Base-by-base conservation (phyloP, 2,329 filamentous ascomycete genomes). In the Corynespora cassiicola region DNA sequence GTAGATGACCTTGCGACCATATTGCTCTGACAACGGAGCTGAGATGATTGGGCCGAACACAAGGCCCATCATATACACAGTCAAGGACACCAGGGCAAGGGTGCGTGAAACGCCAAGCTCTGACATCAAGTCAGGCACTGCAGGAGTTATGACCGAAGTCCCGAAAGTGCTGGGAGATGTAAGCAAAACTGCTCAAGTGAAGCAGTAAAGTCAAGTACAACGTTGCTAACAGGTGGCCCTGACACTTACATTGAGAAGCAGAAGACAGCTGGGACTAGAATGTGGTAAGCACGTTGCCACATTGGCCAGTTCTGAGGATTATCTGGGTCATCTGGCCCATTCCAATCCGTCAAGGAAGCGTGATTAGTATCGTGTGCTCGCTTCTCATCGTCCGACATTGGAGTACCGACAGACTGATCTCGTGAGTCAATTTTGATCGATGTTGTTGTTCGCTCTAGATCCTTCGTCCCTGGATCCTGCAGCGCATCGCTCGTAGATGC, bases 41-140 rank as follows among this genome's bases (percentile, higher is more conserved):
- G 76, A 78, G 16, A 82, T 43, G 34, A 84, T 63, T 6, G 82
- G 81, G 0, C 81, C 82, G 8, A 83, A 66, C 3, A 71, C 78
- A 1, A 86, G 70, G 1, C 80, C 81, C 8, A 84, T 63, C 7
- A 81, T 74, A 56, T 82, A 86, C 6, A 82, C 59, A 0, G 81
- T 76, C 1, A 85, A 58, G 0, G 77, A 76, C 1, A 85, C 65
- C 16, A 85, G 67, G 1, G 82, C 77, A 5, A 75, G 70, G 2
- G 78, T 81, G 37, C 71, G 70, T 14, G 70, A 71, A n/a, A 84
- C 72, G 31, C 69, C 47, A 54, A 85, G 85, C 7, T 78, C 70
- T 0, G 55, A 20, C 61, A 75, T 74, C 6, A 85, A 53, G 2
- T 75, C 61, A 1, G 47, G 30, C 19, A 68, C 58, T 6, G 72